Evolutionary conservation across 2,329 filamentous ascomycete species (phyloP).

Genomic region (Chaetomium globosum): DNA sequence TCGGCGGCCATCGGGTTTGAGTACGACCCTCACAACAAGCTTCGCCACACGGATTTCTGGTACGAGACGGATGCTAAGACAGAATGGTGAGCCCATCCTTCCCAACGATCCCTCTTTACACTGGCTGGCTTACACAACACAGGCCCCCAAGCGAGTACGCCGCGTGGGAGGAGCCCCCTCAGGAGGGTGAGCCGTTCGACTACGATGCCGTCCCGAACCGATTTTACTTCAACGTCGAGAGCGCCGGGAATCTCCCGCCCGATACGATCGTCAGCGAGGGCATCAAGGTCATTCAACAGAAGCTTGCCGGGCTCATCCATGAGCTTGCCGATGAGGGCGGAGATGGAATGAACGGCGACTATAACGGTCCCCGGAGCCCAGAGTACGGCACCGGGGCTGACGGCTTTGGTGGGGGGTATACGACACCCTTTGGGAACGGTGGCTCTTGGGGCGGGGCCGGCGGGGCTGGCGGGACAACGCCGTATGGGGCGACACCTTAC

Average conservation of each 20-base stretch:
- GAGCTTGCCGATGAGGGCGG: constrained; percentile 54
- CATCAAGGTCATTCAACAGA: constrained; percentile 85
- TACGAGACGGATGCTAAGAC: constrained; percentile 80
- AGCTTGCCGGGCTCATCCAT: constrained; percentile 73
- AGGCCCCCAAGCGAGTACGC: constrained; percentile 83
- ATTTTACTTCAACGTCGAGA: constrained; percentile 95
- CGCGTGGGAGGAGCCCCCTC: constrained; percentile 74
- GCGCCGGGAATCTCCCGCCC: constrained; percentile 82
- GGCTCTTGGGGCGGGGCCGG: constrained; percentile 68
- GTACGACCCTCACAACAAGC: constrained; percentile 96
- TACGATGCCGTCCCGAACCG: constrained; percentile 80
- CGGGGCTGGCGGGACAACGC: constrained; percentile 53
- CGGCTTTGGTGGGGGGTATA: constrained; percentile 65
- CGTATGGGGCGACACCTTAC: constrained; percentile 51
- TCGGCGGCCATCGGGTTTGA: constrained; percentile 93
- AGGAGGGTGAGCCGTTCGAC: constrained; percentile 85
- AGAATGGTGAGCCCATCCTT: constrained; percentile 70
- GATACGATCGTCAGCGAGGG: constrained; percentile 87
- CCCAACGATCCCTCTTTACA: background rate
- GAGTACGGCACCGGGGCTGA: constrained; percentile 63
- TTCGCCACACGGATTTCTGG: constrained; percentile 91
- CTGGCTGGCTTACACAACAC: constrained; percentile 37
- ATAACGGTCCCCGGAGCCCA: constrained; percentile 67
- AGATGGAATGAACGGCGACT: constrained; percentile 50
- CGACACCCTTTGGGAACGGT: constrained; percentile 63